Evolutionary conservation across 2,329 filamentous ascomycete species (phyloP).

Genomic region (Monosporascus sp.): DNA sequence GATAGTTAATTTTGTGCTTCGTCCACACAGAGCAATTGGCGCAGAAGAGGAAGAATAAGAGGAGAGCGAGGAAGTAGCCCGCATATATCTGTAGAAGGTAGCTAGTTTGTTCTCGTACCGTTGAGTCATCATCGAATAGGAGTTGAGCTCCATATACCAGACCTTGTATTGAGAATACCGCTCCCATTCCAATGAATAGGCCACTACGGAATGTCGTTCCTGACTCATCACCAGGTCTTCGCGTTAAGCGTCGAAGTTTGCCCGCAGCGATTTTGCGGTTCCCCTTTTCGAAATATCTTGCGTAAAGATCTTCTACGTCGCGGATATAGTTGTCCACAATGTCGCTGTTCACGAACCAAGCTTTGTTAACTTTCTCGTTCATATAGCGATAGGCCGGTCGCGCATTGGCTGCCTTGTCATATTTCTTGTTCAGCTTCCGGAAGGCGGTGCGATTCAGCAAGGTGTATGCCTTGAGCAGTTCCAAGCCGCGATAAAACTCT

Average conservation of each 20-base stretch:
- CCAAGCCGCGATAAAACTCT: conserved; percentile 88
- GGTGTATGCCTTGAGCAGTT: conserved; percentile 87
- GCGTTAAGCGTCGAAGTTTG: conserved; percentile 72
- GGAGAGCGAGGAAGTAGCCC: conserved; percentile 80
- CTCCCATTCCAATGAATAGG: conserved; percentile 62
- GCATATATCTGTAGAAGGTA: conserved; percentile 86
- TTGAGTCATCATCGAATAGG: conserved; percentile 41
- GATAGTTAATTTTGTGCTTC: conserved; percentile 83
- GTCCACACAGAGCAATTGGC: conserved; percentile 81
- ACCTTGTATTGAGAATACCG: conserved; percentile 62
- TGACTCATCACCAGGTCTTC: conserved; percentile 50
- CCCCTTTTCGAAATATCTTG: conserved; percentile 87
- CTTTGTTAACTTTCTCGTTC: conserved; percentile 83
- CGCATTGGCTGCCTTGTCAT: conserved; percentile 83
- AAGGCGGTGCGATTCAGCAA: conserved; percentile 89
- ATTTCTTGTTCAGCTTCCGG: conserved; percentile 98
- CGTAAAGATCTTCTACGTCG: conserved; percentile 84
- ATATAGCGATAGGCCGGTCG: conserved; percentile 76
- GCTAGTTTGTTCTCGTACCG: conserved; percentile 47
- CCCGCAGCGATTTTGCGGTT: conserved; percentile 87
- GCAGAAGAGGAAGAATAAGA: conserved; percentile 79
- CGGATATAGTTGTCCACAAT: conserved; percentile 74
- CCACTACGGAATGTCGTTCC: conserved; percentile 55
- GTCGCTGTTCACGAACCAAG: conserved; percentile 89
- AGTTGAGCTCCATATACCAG: conserved; percentile 55